Evolutionary conservation across 306 rosid genomes (phyloP).

Genomic region (Glycyrrhiza uralensis): DNA sequence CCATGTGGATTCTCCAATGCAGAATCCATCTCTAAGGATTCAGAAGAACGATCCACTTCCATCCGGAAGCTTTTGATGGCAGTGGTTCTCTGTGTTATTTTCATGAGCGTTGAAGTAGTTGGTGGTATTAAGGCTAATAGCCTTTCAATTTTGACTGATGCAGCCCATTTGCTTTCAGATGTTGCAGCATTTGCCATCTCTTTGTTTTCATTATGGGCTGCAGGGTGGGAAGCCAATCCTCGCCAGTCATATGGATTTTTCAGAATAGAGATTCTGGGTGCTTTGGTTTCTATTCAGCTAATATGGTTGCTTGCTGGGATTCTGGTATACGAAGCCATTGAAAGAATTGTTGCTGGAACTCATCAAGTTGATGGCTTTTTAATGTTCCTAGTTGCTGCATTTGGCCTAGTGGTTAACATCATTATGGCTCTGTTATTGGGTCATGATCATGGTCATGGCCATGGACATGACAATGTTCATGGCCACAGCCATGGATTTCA

Average conservation of each 20-base stretch:
- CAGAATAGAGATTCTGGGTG: constrained; percentile 70
- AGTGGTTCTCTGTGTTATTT: constrained; percentile 57
- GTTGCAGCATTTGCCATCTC: constrained; percentile 79
- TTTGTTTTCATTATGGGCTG: constrained; percentile 67
- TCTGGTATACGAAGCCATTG: constrained; percentile 69
- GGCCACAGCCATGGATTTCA: constrained; percentile 37
- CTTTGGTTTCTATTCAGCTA: constrained; percentile 64
- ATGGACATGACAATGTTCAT: constrained; percentile 24
- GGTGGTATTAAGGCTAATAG: constrained; percentile 77
- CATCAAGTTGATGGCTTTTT: constrained; percentile 50
- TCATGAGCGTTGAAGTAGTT: constrained; percentile 56
- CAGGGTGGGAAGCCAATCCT: constrained; percentile 74
- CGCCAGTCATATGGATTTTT: constrained; percentile 74
- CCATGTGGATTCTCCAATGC: constrained; percentile 59
- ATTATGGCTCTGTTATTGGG: constrained; percentile 61
- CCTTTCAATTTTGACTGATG: constrained; percentile 70
- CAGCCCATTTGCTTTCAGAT: constrained; percentile 74
- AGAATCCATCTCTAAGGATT: constrained; percentile 49
- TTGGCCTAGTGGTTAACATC: constrained; percentile 63
- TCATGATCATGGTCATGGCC: constrained; percentile 63
- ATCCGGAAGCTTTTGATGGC: constrained; percentile 63
- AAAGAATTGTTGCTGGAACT: constrained; percentile 37
- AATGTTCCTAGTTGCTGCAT: constrained; percentile 58
- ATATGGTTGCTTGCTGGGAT: constrained; percentile 74
- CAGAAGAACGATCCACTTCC: constrained; percentile 53